A percentile compares a stretch with the other conserved stretches of the same genome.
Conservation (phyloP, 768 basidiomycete species). For the Naganishia vishniacii region DNA sequence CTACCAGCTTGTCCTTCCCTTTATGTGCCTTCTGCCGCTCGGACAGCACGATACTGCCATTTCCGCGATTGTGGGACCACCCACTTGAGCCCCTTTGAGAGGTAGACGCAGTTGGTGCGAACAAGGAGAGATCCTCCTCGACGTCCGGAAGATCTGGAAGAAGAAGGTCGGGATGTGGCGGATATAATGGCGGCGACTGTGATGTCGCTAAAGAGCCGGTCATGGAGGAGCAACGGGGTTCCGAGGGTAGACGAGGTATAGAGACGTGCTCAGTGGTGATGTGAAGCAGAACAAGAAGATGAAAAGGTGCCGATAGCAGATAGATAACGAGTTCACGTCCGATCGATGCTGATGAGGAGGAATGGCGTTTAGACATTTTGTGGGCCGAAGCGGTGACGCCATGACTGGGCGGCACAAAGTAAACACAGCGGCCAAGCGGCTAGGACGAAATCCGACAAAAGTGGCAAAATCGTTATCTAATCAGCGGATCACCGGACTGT, state of each 20-base stretch:
- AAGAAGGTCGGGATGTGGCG: constrained; percentile 5
- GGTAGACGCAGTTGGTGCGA: not conserved
- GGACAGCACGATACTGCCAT: not conserved
- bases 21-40: no score
- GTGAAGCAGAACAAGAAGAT: not conserved
- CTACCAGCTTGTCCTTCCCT: constrained; percentile 13
- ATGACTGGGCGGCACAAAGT: not conserved
- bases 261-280: not conserved
- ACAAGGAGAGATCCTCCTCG: constrained; percentile 3
- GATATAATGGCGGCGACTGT: not conserved
- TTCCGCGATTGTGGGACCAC: not conserved
- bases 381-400: not conserved
- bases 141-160: constrained; percentile 10
- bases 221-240: not conserved
- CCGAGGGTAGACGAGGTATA: not conserved
- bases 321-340: no score
- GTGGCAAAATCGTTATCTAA: no score
- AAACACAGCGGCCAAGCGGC: not conserved
- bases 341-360: not conserved
- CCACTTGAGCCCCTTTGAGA: not conserved
- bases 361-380: not conserved
- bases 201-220: not conserved
- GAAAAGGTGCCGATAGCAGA: no score
- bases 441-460: not conserved
- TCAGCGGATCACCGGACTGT: not conserved